phyloP scores from a whole-genome alignment of 2,329 filamentous ascomycete genomes.

The Fusarium sp. region DNA sequence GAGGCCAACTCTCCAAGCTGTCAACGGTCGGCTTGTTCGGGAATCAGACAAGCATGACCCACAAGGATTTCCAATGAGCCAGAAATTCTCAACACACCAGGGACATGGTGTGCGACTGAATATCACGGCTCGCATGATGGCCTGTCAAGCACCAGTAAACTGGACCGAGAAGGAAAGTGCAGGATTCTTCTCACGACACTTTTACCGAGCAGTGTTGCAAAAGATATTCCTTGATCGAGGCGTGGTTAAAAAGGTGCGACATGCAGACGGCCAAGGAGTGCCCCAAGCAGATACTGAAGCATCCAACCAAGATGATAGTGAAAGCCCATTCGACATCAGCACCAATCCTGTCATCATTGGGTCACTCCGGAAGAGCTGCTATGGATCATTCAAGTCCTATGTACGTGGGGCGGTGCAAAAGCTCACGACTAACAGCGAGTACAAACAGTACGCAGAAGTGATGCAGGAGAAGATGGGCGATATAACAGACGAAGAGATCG shows the following conservation, averaged over 20 bases:
- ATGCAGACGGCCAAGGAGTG: conserved; percentile 53
- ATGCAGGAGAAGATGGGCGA: conserved; percentile 76
- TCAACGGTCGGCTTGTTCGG: conserved; percentile 77
- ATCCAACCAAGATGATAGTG: conserved; percentile 41
- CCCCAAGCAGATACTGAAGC: conserved; percentile 25
- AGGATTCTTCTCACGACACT: conserved; percentile 91
- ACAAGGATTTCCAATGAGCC: conserved; percentile 94
- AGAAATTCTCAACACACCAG: conserved; percentile 72
- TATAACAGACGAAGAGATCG: conserved; percentile 83
- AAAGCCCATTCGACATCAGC: conserved; percentile 67
- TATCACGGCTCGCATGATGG: conserved; percentile 98
- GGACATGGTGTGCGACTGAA: conserved; percentile 83
- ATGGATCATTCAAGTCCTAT: conserved; percentile 81
- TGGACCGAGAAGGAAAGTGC: conserved; percentile 88
- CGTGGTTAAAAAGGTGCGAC: conserved; percentile 75
- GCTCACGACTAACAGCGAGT: conserved; percentile 71
- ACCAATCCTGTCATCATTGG: conserved; percentile 90
- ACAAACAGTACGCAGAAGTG: conserved; percentile 71
- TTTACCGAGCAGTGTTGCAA: conserved; percentile 91
- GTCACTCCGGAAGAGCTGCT: conserved; percentile 84
- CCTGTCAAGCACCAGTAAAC: conserved; percentile 93
- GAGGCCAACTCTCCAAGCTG: conserved; percentile 76
- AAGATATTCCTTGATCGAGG: conserved; percentile 91
- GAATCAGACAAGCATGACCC: conserved; percentile 84
- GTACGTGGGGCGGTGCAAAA: conserved; percentile 86